Evolutionary conservation across 768 basidiomycete genomes (phyloP).

Genomic region (Termitomyces sp.): DNA sequence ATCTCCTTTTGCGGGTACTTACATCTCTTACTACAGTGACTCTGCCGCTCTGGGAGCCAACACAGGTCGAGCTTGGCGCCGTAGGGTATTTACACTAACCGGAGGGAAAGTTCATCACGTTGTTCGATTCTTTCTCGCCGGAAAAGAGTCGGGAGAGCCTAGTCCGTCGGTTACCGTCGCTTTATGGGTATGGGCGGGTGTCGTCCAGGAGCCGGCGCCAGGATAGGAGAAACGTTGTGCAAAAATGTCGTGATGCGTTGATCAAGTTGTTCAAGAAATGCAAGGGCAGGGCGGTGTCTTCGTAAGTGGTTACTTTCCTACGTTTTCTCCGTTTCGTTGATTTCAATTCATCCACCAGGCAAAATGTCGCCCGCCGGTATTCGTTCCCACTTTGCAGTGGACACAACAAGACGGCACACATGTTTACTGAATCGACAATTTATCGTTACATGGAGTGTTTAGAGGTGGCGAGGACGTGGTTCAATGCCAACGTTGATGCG

Average conservation of each 20-base stretch:
- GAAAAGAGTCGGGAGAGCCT: constrained; percentile 37
- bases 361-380: constrained; percentile 46
- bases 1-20: not conserved
- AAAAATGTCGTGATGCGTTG: constrained; percentile 51
- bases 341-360: constrained; percentile 27
- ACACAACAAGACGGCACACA: constrained; percentile 60
- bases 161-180: constrained; percentile 45
- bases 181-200: constrained; percentile 56
- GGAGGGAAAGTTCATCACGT: constrained; percentile 60
- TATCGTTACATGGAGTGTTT: constrained; percentile 63
- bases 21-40: constrained; percentile 36
- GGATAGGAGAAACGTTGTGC: constrained; percentile 54
- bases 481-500: constrained; percentile 58
- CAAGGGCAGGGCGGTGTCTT: constrained; percentile 31
- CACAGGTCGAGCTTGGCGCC: constrained; percentile 55
- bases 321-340: constrained; percentile 58
- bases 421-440: constrained; percentile 65
- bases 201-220: constrained; percentile 40
- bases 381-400: constrained; percentile 57
- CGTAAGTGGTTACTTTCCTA: constrained; percentile 25
- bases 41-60: constrained; percentile 68
- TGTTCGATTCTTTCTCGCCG: constrained; percentile 65
- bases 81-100: constrained; percentile 72
- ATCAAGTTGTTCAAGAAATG: constrained; percentile 46
- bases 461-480: constrained; percentile 66